Base-by-base conservation (phyloP, 768 basidiomycete genomes). In the Ramaria rubella region DNA sequence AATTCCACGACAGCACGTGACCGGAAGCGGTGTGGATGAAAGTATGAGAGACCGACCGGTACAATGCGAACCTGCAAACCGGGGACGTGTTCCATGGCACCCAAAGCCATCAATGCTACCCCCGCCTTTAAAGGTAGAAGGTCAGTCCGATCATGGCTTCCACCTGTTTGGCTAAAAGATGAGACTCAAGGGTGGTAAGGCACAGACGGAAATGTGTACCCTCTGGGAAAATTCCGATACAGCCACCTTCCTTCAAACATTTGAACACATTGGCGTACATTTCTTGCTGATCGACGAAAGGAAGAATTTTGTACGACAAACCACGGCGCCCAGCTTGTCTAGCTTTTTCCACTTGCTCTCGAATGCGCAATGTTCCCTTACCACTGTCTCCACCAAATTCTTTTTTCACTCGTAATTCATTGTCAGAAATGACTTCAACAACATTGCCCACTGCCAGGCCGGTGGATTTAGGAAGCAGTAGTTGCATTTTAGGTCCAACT, bases 201-300 rank as follows among this genome's bases (percentile, higher is more conserved):
- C 14, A 2, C 15, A 51, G 33, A 15, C 9, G 44, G 44, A 31
- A 33, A 31, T 23, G 70, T 57, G 62, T 49, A 91, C 94, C 95
- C 85, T 98, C 96, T 36, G 96, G 96, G 67, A 98, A 98, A 61
- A 99, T 97, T 45, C 96, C 94, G 59, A 99, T 94, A 61, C 86
- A 85, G 14, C 92, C 92, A 8, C 91, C 91, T 56, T 87, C 81
- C 56, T 82, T 89, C 55, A 98, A 73, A 55, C 82, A 81, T 66
- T 91, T 78, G 69, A 96, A 99, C 4, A 98, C 96, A 58, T 90
- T 79, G 17, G 86, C 82, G 70, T 98, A 99, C 86, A 96, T 97
- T 52, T 90, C 83, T 60, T 88, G 82, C 67, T 98, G 96, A 73
- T 99, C 90, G 59, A 99, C 83, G 67, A 86, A 86, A 1, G 94